Evolutionary conservation across 2,329 filamentous ascomycete species (phyloP), one percentile per base, ranked within the genome.

Genomic region (Trichophyton schoenleinii): DNA sequence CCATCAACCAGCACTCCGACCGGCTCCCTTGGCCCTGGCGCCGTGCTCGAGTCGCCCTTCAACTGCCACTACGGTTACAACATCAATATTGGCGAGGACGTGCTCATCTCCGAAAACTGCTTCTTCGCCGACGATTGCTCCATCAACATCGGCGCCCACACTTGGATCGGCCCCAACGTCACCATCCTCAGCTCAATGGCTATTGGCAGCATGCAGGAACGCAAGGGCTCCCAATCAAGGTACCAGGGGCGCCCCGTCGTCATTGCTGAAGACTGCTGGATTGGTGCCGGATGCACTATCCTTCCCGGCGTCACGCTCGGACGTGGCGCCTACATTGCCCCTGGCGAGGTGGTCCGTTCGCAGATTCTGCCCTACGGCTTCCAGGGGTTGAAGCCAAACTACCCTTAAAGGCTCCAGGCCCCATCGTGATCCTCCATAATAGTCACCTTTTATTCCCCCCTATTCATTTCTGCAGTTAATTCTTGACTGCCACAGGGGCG

Each of bases 21-120:
- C 77, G 61, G 88, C 83, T 61, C 82, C 25, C 82, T 94, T 3
- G 89, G 89, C n/a, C 82, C 85, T 15, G 84, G 87, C 61, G 87
- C 89, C 3, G 80, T 86, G 48, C 87, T 99, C 28, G 90, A 96
- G 69, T 85, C 88, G 2, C 92, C 92, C 0, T 97, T 99, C 72
- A 86, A 81, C 55, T 96, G 92, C 71, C 91, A 96, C 69, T 96
- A 96, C 69, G 94, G 94, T 0, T 97, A 96, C 76, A 97, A 99
- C 72, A 87, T 97, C 68, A 82, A 83, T 57, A 88, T 99, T 66
- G 91, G 89, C 11, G 87, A 91, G 67, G 86, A 94, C 65, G 89
- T 95, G 2, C 83, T 86, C 61, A 88, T 99, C 66, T 89, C 87
- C 18, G 83, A 88, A 61, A 88, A 89, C 68, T 96, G 91, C 73